Percentiles rank a stretch among this genome's conserved stretches.
phyloP scores from a whole-genome alignment of 805 yeast genomes.

The Schwanniomyces pseudopolymorphus region DNA sequence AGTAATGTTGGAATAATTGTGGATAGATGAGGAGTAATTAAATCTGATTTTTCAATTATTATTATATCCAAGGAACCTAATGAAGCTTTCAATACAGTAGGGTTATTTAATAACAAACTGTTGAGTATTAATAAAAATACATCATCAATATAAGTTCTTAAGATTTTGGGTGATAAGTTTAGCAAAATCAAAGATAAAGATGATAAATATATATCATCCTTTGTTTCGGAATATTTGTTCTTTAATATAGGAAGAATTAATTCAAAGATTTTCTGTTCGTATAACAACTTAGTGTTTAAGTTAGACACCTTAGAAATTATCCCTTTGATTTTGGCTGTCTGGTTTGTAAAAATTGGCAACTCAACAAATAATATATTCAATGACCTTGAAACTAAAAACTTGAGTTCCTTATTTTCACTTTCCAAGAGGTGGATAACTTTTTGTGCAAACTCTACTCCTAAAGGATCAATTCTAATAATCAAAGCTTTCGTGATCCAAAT shows the following conservation, averaged over 20 bases:
- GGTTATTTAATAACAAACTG: constrained; percentile 50
- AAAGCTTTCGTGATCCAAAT: constrained; percentile 77
- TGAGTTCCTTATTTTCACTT: constrained; percentile 28
- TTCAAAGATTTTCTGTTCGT: constrained; percentile 79
- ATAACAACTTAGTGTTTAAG: constrained; percentile 62
- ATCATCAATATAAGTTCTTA: constrained; percentile 60
- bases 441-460: constrained; percentile 23
- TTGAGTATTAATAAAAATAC: constrained; percentile 73
- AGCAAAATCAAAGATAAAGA: constrained; percentile 68
- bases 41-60: constrained; percentile 52
- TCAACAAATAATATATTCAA: constrained; percentile 70
- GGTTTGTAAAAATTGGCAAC: constrained; percentile 56
- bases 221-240: constrained; percentile 38
- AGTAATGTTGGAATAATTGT: constrained; percentile 58
- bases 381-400: constrained; percentile 43
- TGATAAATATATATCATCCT: constrained; percentile 55
- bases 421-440: constrained; percentile 22
- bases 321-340: constrained; percentile 22
- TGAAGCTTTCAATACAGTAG: constrained; percentile 58
- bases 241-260: constrained; percentile 57
- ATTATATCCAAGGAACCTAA: constrained; percentile 56
- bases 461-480: constrained; percentile 52
- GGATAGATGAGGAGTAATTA: constrained; percentile 54
- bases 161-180: constrained; percentile 60
- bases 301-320: constrained; percentile 47